These are phyloP conservation scores for Trametes cubensis DNA, from an alignment of 768 basidiomycete species.

Conservation along the genomic window DNA sequence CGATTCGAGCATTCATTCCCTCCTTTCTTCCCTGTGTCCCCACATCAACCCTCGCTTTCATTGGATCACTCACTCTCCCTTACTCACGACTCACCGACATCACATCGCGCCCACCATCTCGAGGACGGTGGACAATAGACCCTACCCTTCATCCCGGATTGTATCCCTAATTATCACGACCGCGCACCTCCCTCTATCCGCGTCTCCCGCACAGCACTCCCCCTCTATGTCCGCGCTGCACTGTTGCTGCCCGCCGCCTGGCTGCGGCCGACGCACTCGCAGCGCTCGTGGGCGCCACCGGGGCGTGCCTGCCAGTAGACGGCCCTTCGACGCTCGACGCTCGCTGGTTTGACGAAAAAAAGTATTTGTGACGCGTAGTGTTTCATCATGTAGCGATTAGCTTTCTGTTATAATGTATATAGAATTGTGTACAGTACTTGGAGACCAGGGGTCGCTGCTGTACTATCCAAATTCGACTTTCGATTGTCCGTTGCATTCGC, in stretches of 20 bases:
- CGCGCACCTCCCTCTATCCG: too few relatives aligned
- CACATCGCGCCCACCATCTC: background rate
- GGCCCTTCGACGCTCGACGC: background rate
- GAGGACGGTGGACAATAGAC: slow-evolving; percentile 1
- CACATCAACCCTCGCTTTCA: background rate
- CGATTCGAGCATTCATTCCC: background rate
- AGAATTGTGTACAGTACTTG: background rate
- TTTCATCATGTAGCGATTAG: background rate
- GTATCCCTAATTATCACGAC: background rate
- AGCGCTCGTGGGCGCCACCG: background rate
- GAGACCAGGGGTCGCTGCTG: background rate
- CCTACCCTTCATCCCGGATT: background rate
- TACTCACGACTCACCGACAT: background rate
- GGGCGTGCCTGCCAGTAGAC: background rate
- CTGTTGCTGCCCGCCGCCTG: background rate
- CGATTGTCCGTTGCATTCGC: background rate
- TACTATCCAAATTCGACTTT: background rate
- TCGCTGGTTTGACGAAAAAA: background rate
- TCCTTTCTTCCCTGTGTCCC: background rate
- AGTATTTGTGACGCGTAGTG: background rate
- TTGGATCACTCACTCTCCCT: background rate
- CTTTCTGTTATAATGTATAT: background rate
- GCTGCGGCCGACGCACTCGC: background rate
- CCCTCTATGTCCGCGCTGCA: background rate
- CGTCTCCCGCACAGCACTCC: background rate